These are phyloP conservation scores for Mucor racemosus DNA, from an alignment of 371 early-diverging fungal genomes.

Conservation along the genomic window DNA sequence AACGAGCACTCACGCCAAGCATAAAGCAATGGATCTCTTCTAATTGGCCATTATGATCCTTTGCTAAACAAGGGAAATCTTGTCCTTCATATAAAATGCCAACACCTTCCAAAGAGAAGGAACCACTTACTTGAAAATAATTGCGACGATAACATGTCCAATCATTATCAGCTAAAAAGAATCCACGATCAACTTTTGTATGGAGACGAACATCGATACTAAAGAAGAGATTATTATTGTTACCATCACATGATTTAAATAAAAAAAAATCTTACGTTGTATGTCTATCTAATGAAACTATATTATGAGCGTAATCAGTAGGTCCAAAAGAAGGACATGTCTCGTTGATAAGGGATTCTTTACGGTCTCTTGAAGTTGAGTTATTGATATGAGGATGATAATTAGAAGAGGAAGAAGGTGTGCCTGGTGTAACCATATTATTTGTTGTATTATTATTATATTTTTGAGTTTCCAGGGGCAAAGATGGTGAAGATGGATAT, in stretches of 20 bases:
- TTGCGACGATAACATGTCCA: conserved; percentile 96
- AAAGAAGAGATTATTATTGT: background rate
- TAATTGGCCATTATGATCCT: conserved; percentile 33
- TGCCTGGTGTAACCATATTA: conserved; percentile 5
- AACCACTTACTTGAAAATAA: conserved; percentile 85
- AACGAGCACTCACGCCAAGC: conserved; percentile 68
- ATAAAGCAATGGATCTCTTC: conserved; percentile 58
- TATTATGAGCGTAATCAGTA: conserved; percentile 32
- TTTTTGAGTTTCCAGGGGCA: conserved; percentile 27
- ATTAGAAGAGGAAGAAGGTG: conserved; percentile 7
- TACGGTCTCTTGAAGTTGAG: conserved; percentile 7
- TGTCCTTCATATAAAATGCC: conserved; percentile 48
- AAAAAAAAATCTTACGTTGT: conserved; percentile 22
- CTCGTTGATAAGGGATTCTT: conserved; percentile 21
- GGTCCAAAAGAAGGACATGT: conserved; percentile 33
- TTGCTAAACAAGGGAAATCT: conserved; percentile 63
- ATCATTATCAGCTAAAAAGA: conserved; percentile 76
- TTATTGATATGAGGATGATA: conserved; percentile 11
- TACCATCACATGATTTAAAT: background rate
- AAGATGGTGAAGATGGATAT: conserved; percentile 2
- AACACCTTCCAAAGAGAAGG: conserved; percentile 64
- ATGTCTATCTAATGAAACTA: conserved; percentile 30
- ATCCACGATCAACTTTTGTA: conserved; percentile 77
- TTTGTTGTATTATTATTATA: background rate
- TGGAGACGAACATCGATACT: conserved; percentile 56